Conservation (phyloP, 1,284 basidiomycete genomes). For the Ceratobasidium sp. region DNA sequence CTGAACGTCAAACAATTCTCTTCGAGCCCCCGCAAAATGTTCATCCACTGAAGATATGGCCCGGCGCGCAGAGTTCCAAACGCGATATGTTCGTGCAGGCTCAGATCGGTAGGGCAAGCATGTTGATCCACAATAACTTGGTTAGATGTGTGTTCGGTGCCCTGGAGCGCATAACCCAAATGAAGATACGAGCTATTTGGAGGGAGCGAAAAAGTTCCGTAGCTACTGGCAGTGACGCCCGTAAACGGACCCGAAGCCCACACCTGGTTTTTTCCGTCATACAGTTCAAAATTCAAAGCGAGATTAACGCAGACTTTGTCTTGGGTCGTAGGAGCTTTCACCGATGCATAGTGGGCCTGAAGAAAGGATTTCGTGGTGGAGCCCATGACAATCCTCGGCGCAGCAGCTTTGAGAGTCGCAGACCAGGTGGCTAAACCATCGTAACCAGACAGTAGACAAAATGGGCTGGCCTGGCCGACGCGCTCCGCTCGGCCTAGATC, state of each 20-base stretch:
- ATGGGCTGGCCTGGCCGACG: not conserved
- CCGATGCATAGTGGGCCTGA: slow-evolving; percentile 13
- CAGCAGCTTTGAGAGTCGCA: not conserved
- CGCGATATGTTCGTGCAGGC: slow-evolving; percentile 44
- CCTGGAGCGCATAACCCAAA: slow-evolving; percentile 20
- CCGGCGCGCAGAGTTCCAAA: slow-evolving; percentile 43
- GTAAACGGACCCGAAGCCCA: slow-evolving; percentile 10
- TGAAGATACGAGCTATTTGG: slow-evolving; percentile 17
- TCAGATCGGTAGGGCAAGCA: slow-evolving; percentile 24
- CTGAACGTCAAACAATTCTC: slow-evolving; percentile 36
- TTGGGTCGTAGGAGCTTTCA: slow-evolving; percentile 14
- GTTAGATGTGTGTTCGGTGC: slow-evolving; percentile 33
- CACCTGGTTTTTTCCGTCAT: not conserved
- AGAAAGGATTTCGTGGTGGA: slow-evolving; percentile 40
- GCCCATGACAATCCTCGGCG: not conserved
- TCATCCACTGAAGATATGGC: slow-evolving; percentile 43
- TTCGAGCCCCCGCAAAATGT: slow-evolving; percentile 43
- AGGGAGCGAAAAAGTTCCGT: slow-evolving; percentile 26
- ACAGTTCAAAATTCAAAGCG: slow-evolving; percentile 20
- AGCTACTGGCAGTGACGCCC: not conserved
- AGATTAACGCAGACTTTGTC: slow-evolving; percentile 21
- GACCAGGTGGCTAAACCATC: not conserved
- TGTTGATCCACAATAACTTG: slow-evolving; percentile 38
- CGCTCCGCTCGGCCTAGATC: not conserved
- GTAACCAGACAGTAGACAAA: not conserved